Percentiles rank a stretch among this genome's conserved stretches.
phyloP scores from a whole-genome alignment of 306 rosid species.

The Spatholobus suberectus region DNA sequence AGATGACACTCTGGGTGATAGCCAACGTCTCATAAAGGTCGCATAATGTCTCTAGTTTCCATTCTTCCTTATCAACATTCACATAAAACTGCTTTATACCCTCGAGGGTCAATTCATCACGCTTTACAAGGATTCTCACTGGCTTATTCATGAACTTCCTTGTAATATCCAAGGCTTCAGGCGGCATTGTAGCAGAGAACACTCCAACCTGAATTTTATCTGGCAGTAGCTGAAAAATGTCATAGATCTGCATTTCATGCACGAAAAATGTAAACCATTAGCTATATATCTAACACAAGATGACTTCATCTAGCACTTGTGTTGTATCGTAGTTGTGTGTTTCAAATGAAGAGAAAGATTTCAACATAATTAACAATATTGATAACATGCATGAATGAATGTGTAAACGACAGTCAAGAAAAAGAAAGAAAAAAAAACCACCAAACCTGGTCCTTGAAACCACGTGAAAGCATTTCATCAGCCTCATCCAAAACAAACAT shows the following conservation, averaged over 20 bases:
- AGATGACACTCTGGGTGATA: slow-evolving; percentile 91
- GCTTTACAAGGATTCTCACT: slow-evolving; percentile 89
- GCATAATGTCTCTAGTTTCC: slow-evolving; percentile 94
- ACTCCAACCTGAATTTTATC: slow-evolving; percentile 92
- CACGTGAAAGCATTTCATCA: slow-evolving; percentile 98
- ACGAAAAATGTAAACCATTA: slow-evolving; percentile 4
- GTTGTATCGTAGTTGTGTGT: neutral
- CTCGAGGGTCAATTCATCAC: slow-evolving; percentile 91
- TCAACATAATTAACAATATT: neutral
- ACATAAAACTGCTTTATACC: slow-evolving; percentile 95
- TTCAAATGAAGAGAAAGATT: neutral
- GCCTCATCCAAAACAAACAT: slow-evolving; percentile 99
- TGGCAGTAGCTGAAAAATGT: slow-evolving; percentile 91
- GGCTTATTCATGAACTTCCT: slow-evolving; percentile 98
- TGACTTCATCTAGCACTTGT: neutral
- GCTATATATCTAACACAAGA: neutral
- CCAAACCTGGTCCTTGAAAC: slow-evolving; percentile 96
- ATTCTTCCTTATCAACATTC: slow-evolving; percentile 86
- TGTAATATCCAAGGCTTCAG: slow-evolving; percentile 92
- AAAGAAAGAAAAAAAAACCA: neutral
- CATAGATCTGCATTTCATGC: slow-evolving; percentile 71
- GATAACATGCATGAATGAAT: neutral
- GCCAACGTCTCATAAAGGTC: slow-evolving; percentile 93
- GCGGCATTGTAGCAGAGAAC: slow-evolving; percentile 97
- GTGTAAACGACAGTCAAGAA: neutral